These are phyloP conservation scores for Phytophthora meadii DNA, from an alignment of 352 stramenopile genomes.

Conservation along the genomic window DNA sequence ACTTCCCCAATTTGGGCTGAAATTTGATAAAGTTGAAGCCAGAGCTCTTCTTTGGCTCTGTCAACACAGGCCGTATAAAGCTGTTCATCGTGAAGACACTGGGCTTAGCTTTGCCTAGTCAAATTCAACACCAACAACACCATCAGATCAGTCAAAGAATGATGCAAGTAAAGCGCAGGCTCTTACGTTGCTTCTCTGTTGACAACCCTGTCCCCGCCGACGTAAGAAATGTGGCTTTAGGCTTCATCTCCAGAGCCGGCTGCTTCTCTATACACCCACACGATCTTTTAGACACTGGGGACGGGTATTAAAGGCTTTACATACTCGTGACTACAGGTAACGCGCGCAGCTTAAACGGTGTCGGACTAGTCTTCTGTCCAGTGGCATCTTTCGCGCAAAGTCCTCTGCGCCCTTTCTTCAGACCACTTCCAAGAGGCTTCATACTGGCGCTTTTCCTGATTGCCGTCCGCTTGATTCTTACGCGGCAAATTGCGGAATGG, in stretches of 20 bases:
- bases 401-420: slow-evolving; percentile 6
- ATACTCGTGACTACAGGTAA: slow-evolving; percentile 30
- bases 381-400: slow-evolving; percentile 1
- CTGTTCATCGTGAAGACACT: slow-evolving; percentile 18
- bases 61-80: slow-evolving; percentile 17
- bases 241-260: slow-evolving; percentile 21
- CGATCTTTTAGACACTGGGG: not conserved
- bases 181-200: slow-evolving; percentile 29
- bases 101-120: slow-evolving; percentile 14
- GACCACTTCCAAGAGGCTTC: slow-evolving; percentile 15
- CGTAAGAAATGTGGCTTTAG: slow-evolving; percentile 27
- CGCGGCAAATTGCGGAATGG: slow-evolving; percentile 35
- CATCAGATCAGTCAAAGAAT: not conserved
- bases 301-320: slow-evolving; percentile 1
- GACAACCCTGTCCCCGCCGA: not conserved
- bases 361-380: not conserved
- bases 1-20: slow-evolving; percentile 16
- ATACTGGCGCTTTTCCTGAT: slow-evolving; percentile 9
- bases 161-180: not conserved
- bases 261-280: slow-evolving; percentile 26
- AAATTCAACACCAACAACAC: slow-evolving; percentile 1
- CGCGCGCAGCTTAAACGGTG: slow-evolving; percentile 31
- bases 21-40: slow-evolving; percentile 37
- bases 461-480: slow-evolving; percentile 4
- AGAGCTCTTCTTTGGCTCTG: slow-evolving; percentile 15